phyloP scores from a whole-genome alignment of 306 rosid genomes.

The Pyrus bretschneideri region DNA sequence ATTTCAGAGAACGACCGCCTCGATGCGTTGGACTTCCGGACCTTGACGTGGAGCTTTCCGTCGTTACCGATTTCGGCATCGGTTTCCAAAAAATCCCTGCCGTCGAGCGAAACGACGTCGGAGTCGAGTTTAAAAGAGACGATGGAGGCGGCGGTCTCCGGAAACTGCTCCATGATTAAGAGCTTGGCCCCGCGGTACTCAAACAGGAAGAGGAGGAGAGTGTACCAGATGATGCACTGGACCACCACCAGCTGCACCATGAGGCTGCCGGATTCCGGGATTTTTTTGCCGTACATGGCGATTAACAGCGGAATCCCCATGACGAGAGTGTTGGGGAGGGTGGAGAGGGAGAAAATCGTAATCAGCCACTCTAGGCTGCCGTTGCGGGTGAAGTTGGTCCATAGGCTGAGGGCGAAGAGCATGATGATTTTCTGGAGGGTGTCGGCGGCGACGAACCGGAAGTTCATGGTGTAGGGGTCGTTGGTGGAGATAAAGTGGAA shows the following conservation, averaged over 20 bases:
- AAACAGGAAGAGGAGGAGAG: constrained; percentile 76
- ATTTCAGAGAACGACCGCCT: constrained; percentile 44
- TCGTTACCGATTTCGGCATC: constrained; percentile 89
- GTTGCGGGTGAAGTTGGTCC: constrained; percentile 73
- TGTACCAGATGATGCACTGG: constrained; percentile 97
- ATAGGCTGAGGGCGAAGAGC: constrained; percentile 48
- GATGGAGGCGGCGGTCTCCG: constrained; percentile 92
- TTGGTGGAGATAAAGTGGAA: constrained; percentile 85
- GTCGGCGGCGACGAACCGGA: constrained; percentile 95
- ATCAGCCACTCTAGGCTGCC: constrained; percentile 97
- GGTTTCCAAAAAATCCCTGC: constrained; percentile 79
- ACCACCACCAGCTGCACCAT: constrained; percentile 94
- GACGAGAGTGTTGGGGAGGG: constrained; percentile 84
- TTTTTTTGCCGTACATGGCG: constrained; percentile 62
- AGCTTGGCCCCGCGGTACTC: constrained; percentile 94
- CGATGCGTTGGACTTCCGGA: constrained; percentile 80
- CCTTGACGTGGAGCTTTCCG: constrained; percentile 88
- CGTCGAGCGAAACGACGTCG: constrained; percentile 92
- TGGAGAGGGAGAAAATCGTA: constrained; percentile 87
- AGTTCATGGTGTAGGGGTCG: constrained; percentile 77
- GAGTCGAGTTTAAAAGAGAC: constrained; percentile 94
- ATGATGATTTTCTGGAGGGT: constrained; percentile 88
- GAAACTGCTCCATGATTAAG: constrained; percentile 92
- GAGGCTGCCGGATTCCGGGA: constrained; percentile 46
- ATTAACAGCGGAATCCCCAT: constrained; percentile 89